These are phyloP conservation scores for Leptomonas pyrrhocoris DNA, from an alignment of 208 protist genomes.

Conservation along the genomic window DNA sequence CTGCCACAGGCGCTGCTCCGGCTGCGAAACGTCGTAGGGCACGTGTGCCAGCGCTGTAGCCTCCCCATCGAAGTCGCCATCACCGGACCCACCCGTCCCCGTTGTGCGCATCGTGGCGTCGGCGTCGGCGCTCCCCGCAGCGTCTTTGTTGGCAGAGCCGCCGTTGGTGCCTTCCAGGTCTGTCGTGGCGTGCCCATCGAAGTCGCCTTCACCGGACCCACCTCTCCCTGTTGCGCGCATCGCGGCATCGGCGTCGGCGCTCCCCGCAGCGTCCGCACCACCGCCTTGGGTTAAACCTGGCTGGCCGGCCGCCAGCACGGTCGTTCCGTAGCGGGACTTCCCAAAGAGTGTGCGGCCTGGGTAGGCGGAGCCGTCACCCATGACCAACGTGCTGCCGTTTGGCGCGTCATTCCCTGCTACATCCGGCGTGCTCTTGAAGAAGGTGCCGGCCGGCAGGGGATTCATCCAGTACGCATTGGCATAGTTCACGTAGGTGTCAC, in stretches of 20 bases:
- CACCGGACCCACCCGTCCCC: background rate
- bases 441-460: slow-evolving; percentile 65
- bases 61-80: slow-evolving; percentile 49
- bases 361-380: slow-evolving; percentile 16
- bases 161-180: slow-evolving; percentile 50
- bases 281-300: background rate
- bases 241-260: background rate
- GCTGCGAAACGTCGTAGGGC: slow-evolving; percentile 56
- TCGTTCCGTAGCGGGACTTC: slow-evolving; percentile 78
- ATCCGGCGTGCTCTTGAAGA: slow-evolving; percentile 39
- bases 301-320: slow-evolving; percentile 33
- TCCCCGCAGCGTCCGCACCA: slow-evolving; percentile 15
- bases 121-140: background rate
- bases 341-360: slow-evolving; percentile 56
- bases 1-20: slow-evolving; percentile 62
- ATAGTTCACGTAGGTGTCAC: slow-evolving; percentile 85
- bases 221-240: background rate
- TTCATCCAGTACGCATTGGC: slow-evolving; percentile 82
- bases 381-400: slow-evolving; percentile 10
- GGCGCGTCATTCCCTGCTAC: background rate
- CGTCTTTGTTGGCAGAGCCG: slow-evolving; percentile 64
- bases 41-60: slow-evolving; percentile 47
- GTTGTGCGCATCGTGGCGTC: background rate
- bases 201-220: slow-evolving; percentile 20
- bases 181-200: slow-evolving; percentile 52